Conservation (phyloP, 1,139 yeast species). For the Zygoascus sp. region DNA sequence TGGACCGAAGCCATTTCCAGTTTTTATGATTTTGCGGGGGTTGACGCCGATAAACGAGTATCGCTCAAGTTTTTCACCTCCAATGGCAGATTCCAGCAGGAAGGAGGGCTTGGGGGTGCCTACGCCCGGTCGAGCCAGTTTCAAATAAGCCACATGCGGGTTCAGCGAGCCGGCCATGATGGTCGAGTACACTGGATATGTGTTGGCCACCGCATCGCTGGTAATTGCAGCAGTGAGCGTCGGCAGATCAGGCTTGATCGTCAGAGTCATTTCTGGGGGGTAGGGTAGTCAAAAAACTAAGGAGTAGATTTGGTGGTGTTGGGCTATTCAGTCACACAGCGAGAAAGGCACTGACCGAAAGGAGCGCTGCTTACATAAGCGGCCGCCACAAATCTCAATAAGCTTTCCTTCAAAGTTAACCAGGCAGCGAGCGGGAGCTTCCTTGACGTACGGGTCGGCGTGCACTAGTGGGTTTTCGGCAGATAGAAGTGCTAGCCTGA, state of each 20-base stretch:
- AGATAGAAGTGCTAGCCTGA: too few species aligned
- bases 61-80: conserved; percentile 85
- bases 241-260: conserved; percentile 5
- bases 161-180: conserved; percentile 74
- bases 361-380: too few species aligned
- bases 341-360: too few species aligned
- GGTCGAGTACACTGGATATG: conserved; percentile 76
- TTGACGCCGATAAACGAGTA: conserved; percentile 85
- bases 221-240: conserved; percentile 2
- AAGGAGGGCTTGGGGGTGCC: conserved; percentile 61
- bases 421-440: too few species aligned
- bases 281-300: too few species aligned
- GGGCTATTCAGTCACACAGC: too few species aligned
- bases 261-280: not conserved
- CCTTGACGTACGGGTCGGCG: too few species aligned
- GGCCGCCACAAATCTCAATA: too few species aligned
- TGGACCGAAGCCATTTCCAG: conserved; percentile 58
- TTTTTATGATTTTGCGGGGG: conserved; percentile 75
- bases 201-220: conserved; percentile 30
- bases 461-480: too few species aligned
- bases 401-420: too few species aligned
- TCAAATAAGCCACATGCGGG: conserved; percentile 85
- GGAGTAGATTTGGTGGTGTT: not conserved
- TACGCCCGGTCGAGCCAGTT: conserved; percentile 60
- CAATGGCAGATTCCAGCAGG: conserved; percentile 79